These are phyloP conservation scores for Cocos nucifera DNA, from an alignment of 176 grass and related monocot species.

Conservation along the genomic window DNA sequence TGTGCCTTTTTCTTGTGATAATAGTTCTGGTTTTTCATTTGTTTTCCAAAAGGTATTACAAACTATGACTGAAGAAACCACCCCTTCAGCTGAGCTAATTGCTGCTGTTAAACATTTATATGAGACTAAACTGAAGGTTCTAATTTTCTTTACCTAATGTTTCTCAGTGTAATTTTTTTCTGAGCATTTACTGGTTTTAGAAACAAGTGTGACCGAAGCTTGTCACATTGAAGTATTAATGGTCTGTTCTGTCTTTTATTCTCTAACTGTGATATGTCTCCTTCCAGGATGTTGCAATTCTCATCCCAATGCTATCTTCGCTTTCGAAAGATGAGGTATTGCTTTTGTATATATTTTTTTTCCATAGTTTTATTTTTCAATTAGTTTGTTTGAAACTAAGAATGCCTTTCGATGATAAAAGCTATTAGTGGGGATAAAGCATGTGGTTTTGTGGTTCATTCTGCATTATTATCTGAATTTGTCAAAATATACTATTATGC, in stretches of 20 bases:
- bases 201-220: neutral
- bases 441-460: too few species aligned
- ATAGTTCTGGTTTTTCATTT: constrained; percentile 16
- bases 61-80: constrained; percentile 81
- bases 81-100: constrained; percentile 69
- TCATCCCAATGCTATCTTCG: constrained; percentile 91
- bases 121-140: constrained; percentile 85
- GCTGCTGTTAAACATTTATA: constrained; percentile 86
- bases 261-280: constrained; percentile 4
- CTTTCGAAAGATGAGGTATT: constrained; percentile 95
- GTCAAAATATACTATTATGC: too few species aligned
- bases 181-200: constrained; percentile 1
- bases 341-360: constrained; percentile 6
- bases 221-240: neutral
- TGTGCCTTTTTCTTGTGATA: neutral
- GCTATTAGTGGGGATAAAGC: too few species aligned
- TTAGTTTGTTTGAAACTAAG: too few species aligned
- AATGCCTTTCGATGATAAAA: too few species aligned
- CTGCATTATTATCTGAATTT: too few species aligned
- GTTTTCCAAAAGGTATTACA: constrained; percentile 57
- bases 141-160: constrained; percentile 10
- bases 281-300: constrained; percentile 84
- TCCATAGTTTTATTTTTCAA: constrained; percentile 1
- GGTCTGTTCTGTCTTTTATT: constrained; percentile 12
- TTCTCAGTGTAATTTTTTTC: neutral